Conservation (phyloP, 768 basidiomycete species). For the Amanita exitialis region DNA sequence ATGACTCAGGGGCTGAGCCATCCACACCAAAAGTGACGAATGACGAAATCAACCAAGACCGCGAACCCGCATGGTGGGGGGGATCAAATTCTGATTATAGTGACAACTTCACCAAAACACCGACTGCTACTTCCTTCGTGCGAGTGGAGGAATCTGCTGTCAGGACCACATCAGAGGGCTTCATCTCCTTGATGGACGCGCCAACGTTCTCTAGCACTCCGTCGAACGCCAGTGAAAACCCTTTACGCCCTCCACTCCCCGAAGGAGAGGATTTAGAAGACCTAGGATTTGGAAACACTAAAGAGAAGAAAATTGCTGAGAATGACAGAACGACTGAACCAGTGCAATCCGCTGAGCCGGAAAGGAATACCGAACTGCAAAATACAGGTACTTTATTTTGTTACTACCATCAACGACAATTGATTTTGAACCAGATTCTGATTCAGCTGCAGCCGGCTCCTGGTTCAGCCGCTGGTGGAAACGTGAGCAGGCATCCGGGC, state of each 20-base stretch:
- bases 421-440: conserved; percentile 10
- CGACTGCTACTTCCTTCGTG: conserved; percentile 61
- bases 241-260: too few species aligned
- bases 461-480: conserved; percentile 86
- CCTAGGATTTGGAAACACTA: conserved; percentile 81
- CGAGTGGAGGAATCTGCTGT: conserved; percentile 34
- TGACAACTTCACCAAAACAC: conserved; percentile 37
- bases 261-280: conserved; percentile 72
- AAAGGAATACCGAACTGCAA: conserved; percentile 14
- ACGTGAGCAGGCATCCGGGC: conserved; percentile 53
- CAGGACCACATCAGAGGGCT: conserved; percentile 42
- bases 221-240: conserved; percentile 11
- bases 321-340: conserved; percentile 9
- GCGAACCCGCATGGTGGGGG: conserved; percentile 58
- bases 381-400: conserved; percentile 17
- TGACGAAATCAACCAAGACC: conserved; percentile 21
- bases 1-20: conserved; percentile 15
- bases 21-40: conserved; percentile 21
- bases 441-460: conserved; percentile 30
- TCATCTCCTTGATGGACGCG: conserved; percentile 75
- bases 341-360: conserved; percentile 11
- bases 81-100: conserved; percentile 19
- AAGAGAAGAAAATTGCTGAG: conserved; percentile 17
- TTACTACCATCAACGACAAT: not conserved
- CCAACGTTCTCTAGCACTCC: conserved; percentile 30